Conservation (phyloP, 805 yeast genomes). For the Wickerhamiella galacta region DNA sequence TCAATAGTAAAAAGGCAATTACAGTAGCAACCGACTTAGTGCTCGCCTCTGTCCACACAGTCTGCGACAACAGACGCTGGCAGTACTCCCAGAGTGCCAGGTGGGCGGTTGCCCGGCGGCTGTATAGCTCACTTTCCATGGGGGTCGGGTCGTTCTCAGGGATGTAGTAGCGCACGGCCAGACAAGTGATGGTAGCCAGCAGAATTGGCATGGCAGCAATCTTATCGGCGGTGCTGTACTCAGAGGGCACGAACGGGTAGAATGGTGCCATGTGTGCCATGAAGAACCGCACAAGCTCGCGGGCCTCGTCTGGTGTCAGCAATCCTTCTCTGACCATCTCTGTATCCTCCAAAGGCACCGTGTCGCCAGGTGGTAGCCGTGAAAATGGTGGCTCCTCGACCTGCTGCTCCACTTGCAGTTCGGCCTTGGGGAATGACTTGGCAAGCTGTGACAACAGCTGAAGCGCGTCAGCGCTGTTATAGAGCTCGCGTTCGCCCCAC, state of each 20-base stretch:
- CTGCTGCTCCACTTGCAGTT: not conserved
- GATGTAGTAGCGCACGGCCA: slow-evolving; percentile 62
- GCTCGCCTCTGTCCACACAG: slow-evolving; percentile 89
- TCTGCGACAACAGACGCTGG: slow-evolving; percentile 62
- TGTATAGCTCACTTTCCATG: slow-evolving; percentile 1
- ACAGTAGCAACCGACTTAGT: slow-evolving; percentile 78
- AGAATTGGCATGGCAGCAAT: slow-evolving; percentile 68
- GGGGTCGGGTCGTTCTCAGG: slow-evolving; percentile 18
- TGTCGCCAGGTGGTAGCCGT: not conserved
- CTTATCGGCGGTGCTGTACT: slow-evolving; percentile 46
- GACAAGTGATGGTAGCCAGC: slow-evolving; percentile 63
- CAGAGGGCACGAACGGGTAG: slow-evolving; percentile 72
- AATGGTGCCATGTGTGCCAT: slow-evolving; percentile 74
- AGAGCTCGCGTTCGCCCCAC: slow-evolving; percentile 16
- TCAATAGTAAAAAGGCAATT: slow-evolving; percentile 63
- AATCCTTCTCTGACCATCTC: slow-evolving; percentile 30
- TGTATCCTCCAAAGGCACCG: not conserved
- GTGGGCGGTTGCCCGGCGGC: slow-evolving; percentile 36
- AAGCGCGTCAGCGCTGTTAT: slow-evolving; percentile 25
- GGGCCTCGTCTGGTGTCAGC: slow-evolving; percentile 32
- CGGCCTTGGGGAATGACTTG: slow-evolving; percentile 19
- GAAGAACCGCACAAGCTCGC: slow-evolving; percentile 27
- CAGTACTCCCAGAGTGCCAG: slow-evolving; percentile 73
- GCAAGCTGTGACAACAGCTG: slow-evolving; percentile 26
- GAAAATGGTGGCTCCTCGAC: not conserved